These are phyloP conservation scores for Mucor sp. DNA, from an alignment of 371 early-diverging fungal genomes.

Conservation along the genomic window DNA sequence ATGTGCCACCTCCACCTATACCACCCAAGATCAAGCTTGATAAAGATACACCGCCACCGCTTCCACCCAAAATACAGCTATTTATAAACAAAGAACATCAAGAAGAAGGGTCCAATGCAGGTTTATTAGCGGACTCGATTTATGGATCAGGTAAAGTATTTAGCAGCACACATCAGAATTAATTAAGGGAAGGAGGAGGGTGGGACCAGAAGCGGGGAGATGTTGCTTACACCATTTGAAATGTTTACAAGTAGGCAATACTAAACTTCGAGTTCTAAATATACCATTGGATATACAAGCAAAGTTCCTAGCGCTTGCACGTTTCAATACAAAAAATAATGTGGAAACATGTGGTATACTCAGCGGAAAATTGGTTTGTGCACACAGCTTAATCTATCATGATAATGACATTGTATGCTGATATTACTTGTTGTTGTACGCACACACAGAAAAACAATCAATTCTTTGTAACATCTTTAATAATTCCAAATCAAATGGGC, in stretches of 20 bases:
- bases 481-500: constrained; percentile 86
- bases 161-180: too few species aligned
- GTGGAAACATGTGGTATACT: constrained; percentile 91
- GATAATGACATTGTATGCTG: background rate
- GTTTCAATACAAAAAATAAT: constrained; percentile 71
- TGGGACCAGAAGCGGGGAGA: background rate
- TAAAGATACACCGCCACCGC: constrained; percentile 4
- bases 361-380: constrained; percentile 68
- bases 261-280: constrained; percentile 63
- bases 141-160: background rate
- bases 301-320: constrained; percentile 72
- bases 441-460: constrained; percentile 57
- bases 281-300: constrained; percentile 65
- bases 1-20: constrained; percentile 9
- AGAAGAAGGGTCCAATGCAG: background rate
- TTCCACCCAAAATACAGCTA: constrained; percentile 9
- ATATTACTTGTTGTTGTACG: background rate
- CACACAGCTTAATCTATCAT: background rate
- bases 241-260: background rate
- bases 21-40: constrained; percentile 11
- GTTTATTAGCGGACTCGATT: constrained; percentile 3
- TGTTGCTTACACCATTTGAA: background rate
- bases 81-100: background rate
- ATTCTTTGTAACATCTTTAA: constrained; percentile 72
- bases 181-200: too few species aligned